Conservation (phyloP, 257 asterid genomes). For the Sherardia arvensis region DNA sequence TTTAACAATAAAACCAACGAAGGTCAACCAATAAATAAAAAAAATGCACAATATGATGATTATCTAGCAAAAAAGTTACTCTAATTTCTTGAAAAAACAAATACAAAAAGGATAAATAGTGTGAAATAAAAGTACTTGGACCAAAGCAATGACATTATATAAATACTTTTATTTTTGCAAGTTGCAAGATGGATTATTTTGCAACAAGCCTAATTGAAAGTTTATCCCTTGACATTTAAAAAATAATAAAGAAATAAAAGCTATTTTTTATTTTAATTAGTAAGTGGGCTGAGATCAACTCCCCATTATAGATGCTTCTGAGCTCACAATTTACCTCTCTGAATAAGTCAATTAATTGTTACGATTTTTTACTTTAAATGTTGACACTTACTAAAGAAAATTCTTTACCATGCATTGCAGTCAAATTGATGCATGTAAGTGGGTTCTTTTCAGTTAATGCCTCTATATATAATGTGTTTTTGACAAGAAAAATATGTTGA, state of each 20-base stretch:
- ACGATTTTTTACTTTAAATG: not conserved
- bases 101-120: not conserved
- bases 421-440: constrained; percentile 7
- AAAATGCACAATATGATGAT: not conserved
- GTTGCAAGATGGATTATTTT: constrained; percentile 8
- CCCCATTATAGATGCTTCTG: constrained; percentile 25
- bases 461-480: not conserved
- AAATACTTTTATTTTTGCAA: not conserved
- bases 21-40: not conserved
- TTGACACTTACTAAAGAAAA: not conserved
- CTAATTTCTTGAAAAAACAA: not conserved
- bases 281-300: constrained; percentile 13
- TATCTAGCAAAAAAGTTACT: constrained; percentile 1
- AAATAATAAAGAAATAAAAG: not conserved
- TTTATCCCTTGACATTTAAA: constrained; percentile 5
- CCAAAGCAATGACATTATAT: not conserved
- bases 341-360: not conserved
- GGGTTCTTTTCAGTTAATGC: not conserved
- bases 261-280: not conserved
- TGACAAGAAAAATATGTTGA: not conserved
- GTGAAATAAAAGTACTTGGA: not conserved
- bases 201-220: constrained; percentile 10
- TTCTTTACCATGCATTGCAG: not conserved
- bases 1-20: not conserved
- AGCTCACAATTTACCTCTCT: not conserved